phyloP scores from a whole-genome alignment of 78 protist species.

The Fonticula alba region DNA sequence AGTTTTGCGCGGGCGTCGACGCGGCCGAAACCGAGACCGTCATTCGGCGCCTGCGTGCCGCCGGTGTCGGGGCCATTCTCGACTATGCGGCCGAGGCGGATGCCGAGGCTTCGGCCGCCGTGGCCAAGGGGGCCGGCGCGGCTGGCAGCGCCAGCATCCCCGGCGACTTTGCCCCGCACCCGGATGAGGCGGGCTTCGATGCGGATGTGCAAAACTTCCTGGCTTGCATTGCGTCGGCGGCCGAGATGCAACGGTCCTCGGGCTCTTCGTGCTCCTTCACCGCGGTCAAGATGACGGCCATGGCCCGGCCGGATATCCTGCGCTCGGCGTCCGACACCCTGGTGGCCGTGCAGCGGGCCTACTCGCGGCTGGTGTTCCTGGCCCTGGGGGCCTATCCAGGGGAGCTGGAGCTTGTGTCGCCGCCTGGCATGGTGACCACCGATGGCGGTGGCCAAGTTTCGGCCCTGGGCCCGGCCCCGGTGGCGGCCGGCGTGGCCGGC shows the following conservation, averaged over 20 bases:
- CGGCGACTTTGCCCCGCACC: too few species aligned
- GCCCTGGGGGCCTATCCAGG: too few species aligned
- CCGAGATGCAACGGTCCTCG: not conserved
- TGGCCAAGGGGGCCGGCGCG: not conserved
- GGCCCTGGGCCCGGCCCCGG: too few species aligned
- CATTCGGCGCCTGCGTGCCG: not conserved
- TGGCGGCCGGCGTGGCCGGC: too few species aligned
- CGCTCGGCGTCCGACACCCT: not conserved
- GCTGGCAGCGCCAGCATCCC: too few species aligned
- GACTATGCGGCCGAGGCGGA: conserved; percentile 58
- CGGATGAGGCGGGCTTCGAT: too few species aligned
- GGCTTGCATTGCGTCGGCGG: conserved; percentile 18
- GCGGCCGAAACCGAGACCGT: conserved; percentile 1
- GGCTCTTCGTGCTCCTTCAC: conserved; percentile 13
- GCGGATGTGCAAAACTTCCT: not conserved
- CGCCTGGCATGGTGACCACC: too few species aligned
- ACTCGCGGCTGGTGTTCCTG: too few species aligned
- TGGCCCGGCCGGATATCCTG: conserved; percentile 26
- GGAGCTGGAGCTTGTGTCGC: too few species aligned
- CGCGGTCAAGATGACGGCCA: conserved; percentile 14
- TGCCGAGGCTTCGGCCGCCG: too few species aligned
- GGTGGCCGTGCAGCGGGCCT: too few species aligned
- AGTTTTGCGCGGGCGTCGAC: conserved; percentile 44
- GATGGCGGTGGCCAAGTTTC: too few species aligned
- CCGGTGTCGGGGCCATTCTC: conserved; percentile 35